Percentiles rank a stretch among this genome's conserved stretches.
phyloP scores from a whole-genome alignment of 208 protist genomes.

The Trypanosoma cruzi region DNA sequence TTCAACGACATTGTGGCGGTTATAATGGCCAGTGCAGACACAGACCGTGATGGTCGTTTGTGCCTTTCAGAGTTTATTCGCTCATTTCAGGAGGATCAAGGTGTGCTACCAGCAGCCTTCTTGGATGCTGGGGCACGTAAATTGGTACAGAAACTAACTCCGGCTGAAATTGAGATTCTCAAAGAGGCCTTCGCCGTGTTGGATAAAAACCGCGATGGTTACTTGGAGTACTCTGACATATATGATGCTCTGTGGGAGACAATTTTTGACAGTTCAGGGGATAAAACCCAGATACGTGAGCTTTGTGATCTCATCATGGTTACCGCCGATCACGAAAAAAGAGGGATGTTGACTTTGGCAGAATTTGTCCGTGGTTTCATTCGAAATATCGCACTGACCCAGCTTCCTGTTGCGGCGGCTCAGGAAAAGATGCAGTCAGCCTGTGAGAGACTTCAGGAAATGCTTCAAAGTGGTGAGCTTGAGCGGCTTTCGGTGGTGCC shows the following conservation, averaged over 20 bases:
- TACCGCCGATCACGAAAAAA: slow-evolving; percentile 54
- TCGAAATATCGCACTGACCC: slow-evolving; percentile 51
- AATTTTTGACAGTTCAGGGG: slow-evolving; percentile 35
- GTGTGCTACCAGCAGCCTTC: slow-evolving; percentile 82
- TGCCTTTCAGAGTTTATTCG: slow-evolving; percentile 87
- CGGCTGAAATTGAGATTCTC: slow-evolving; percentile 65
- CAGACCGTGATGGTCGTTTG: slow-evolving; percentile 64
- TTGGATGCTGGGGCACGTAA: slow-evolving; percentile 30
- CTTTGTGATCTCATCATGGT: slow-evolving; percentile 81
- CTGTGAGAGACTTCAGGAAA: slow-evolving; percentile 51
- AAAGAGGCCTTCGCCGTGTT: slow-evolving; percentile 71
- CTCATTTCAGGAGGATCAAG: slow-evolving; percentile 87
- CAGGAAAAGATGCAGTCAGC: slow-evolving; percentile 50
- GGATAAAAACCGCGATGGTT: slow-evolving; percentile 81
- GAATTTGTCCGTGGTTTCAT: slow-evolving; percentile 74
- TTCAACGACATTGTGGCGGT: slow-evolving; percentile 76
- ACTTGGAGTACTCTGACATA: slow-evolving; percentile 61
- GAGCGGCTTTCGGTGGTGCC: slow-evolving; percentile 41
- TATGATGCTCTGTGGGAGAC: slow-evolving; percentile 70
- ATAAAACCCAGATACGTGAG: slow-evolving; percentile 70
- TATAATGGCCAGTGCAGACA: slow-evolving; percentile 75
- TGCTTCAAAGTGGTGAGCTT: slow-evolving; percentile 70
- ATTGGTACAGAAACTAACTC: slow-evolving; percentile 47
- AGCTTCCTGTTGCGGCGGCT: slow-evolving; percentile 57
- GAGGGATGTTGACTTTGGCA: slow-evolving; percentile 46